A percentile compares a stretch with the other conserved stretches of the same genome.
Conservation (phyloP, 2,329 filamentous ascomycete species). For the Boeremia exigua region DNA sequence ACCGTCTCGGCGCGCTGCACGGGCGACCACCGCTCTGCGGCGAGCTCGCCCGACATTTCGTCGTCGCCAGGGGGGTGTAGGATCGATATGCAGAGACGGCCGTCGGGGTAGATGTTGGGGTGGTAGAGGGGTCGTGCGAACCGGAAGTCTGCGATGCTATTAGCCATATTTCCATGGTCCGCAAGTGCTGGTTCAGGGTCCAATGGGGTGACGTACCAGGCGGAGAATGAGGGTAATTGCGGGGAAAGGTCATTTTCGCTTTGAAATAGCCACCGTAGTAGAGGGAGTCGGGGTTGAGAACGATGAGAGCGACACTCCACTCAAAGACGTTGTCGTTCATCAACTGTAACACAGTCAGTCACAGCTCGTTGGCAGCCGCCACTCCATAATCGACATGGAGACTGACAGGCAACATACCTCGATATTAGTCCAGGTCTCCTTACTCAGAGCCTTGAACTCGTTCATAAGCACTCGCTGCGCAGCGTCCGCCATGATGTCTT, state of each 20-base stretch:
- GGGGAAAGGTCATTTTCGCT: slow-evolving; percentile 84
- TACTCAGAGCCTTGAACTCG: slow-evolving; percentile 79
- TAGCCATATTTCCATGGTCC: slow-evolving; percentile 3
- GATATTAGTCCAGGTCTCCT: slow-evolving; percentile 94
- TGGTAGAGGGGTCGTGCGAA: slow-evolving; percentile 84
- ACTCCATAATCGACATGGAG: slow-evolving; percentile 6
- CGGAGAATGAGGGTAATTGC: slow-evolving; percentile 87
- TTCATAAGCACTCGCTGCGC: slow-evolving; percentile 87
- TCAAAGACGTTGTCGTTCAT: slow-evolving; percentile 83
- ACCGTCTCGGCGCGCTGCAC: slow-evolving; percentile 95
- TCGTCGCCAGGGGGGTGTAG: slow-evolving; percentile 92
- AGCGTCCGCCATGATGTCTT: slow-evolving; percentile 41
- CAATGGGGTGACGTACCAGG: slow-evolving; percentile 61
- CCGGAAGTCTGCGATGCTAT: slow-evolving; percentile 69
- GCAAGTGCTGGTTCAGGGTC: slow-evolving; percentile 2
- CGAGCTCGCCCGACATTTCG: slow-evolving; percentile 86
- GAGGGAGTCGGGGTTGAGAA: slow-evolving; percentile 87
- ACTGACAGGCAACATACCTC: slow-evolving; percentile 63
- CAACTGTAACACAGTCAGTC: slow-evolving; percentile 58
- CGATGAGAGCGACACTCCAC: slow-evolving; percentile 88
- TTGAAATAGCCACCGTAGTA: slow-evolving; percentile 95
- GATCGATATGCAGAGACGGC: slow-evolving; percentile 94
- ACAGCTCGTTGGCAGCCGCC: slow-evolving; percentile 15
- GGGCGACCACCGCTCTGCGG: slow-evolving; percentile 92
- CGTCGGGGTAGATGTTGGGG: slow-evolving; percentile 92